phyloP scores from a whole-genome alignment of 2,329 filamentous ascomycete species.

The Epichloe hybrida region DNA sequence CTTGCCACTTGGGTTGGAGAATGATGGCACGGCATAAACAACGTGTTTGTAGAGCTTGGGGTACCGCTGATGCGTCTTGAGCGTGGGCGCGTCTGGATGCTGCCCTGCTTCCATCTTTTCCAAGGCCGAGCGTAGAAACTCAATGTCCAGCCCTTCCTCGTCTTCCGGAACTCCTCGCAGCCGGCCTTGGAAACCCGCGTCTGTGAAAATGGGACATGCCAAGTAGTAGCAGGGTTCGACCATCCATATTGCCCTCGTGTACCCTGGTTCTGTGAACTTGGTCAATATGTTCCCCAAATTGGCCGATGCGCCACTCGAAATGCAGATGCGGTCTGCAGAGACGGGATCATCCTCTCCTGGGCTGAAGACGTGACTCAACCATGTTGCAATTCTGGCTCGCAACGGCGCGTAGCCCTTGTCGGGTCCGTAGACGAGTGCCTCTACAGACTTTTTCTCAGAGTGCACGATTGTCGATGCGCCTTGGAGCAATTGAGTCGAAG shows the following conservation, averaged over 20 bases:
- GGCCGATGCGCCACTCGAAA: constrained; percentile 78
- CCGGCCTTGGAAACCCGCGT: constrained; percentile 57
- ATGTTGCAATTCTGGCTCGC: constrained; percentile 52
- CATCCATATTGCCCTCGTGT: constrained; percentile 67
- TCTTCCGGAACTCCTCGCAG: constrained; percentile 64
- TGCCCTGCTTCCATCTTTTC: constrained; percentile 16
- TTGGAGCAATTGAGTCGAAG: background rate
- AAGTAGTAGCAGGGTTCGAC: constrained; percentile 74
- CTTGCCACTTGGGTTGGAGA: constrained; percentile 75
- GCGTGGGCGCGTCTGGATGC: constrained; percentile 6
- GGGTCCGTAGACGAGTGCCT: constrained; percentile 57
- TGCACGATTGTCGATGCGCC: constrained; percentile 38
- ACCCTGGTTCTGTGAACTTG: constrained; percentile 66
- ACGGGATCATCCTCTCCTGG: background rate
- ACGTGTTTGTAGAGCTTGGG: constrained; percentile 71
- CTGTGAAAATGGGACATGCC: constrained; percentile 74
- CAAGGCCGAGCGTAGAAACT: constrained; percentile 24
- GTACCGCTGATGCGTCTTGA: background rate
- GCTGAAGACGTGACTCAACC: constrained; percentile 38
- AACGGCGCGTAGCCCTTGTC: constrained; percentile 63
- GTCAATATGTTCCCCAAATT: constrained; percentile 64
- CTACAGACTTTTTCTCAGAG: constrained; percentile 29
- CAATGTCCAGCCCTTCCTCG: constrained; percentile 60
- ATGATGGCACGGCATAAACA: constrained; percentile 80
- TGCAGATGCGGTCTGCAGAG: constrained; percentile 47